A percentile compares a stretch with the other conserved stretches of the same genome.
These are phyloP conservation scores for Fusarium mangiferae DNA, from an alignment of 2,329 filamentous ascomycete species.

Conservation along the genomic window DNA sequence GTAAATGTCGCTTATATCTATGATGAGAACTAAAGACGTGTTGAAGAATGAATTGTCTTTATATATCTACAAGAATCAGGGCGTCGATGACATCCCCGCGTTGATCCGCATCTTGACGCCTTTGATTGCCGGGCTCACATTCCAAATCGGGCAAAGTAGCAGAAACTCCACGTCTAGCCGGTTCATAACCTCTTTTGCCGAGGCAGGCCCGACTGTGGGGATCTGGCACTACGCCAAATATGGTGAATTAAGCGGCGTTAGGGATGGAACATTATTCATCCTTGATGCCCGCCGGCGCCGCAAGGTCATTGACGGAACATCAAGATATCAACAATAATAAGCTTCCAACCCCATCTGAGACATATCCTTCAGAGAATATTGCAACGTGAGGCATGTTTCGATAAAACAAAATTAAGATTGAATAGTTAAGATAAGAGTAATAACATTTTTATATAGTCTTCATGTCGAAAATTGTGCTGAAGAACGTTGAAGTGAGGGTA, in stretches of 20 bases:
- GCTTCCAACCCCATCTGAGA: rapidly evolving
- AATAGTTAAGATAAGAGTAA: rapidly evolving
- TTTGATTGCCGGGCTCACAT: background rate
- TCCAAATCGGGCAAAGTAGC: background rate
- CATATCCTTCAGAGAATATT: rapidly evolving
- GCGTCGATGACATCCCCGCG: constrained; percentile 2
- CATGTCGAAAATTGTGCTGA: rapidly evolving
- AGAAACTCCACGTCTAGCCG: background rate
- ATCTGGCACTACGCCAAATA: rapidly evolving
- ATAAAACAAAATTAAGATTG: rapidly evolving
- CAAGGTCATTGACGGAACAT: rapidly evolving
- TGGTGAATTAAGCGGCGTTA: background rate
- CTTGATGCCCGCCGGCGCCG: background rate
- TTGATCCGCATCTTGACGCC: background rate
- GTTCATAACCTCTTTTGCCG: background rate
- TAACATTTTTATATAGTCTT: rapidly evolving
- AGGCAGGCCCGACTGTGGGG: background rate
- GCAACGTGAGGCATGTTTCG: rapidly evolving
- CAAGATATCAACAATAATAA: rapidly evolving
- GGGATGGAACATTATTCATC: background rate
- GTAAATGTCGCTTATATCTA: background rate
- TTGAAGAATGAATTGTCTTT: background rate
- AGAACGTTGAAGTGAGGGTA: rapidly evolving
- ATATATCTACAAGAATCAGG: background rate
- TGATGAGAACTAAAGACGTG: rapidly evolving